A percentile compares a stretch with the other conserved stretches of the same genome.
Evolutionary conservation across 768 basidiomycete genomes (phyloP).

Genomic region (Astraeus odoratus): DNA sequence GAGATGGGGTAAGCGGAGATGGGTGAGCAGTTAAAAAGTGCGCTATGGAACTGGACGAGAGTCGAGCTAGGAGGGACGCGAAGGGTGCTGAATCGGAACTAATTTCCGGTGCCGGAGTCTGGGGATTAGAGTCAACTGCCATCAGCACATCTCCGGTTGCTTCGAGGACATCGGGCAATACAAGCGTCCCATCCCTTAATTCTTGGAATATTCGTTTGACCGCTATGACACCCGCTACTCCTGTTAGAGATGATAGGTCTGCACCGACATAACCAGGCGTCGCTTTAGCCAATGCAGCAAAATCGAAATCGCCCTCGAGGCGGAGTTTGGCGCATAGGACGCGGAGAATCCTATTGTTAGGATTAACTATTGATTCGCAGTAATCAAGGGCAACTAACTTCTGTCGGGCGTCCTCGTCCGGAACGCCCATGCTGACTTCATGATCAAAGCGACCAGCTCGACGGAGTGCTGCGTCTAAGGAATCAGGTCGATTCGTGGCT

Average conservation of each 20-base stretch:
- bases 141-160: constrained; percentile 27
- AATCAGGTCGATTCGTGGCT: constrained; percentile 94
- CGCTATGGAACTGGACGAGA: constrained; percentile 67
- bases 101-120: constrained; percentile 15
- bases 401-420: constrained; percentile 82
- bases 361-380: not conserved
- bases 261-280: constrained; percentile 98
- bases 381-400: constrained; percentile 50
- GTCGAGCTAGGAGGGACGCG: constrained; percentile 31
- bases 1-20: constrained; percentile 62
- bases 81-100: constrained; percentile 25
- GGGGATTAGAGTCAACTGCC: constrained; percentile 27
- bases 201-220: constrained; percentile 93
- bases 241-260: constrained; percentile 83
- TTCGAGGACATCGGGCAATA: constrained; percentile 38
- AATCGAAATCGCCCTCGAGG: constrained; percentile 85
- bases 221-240: constrained; percentile 91
- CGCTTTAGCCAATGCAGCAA: constrained; percentile 74
- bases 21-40: constrained; percentile 89
- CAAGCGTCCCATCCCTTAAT: constrained; percentile 58
- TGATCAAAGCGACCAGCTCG: constrained; percentile 95
- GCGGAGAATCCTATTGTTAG: constrained; percentile 64
- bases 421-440: constrained; percentile 97
- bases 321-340: constrained; percentile 82
- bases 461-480: constrained; percentile 87